Percentiles rank a stretch among this genome's conserved stretches.
These are phyloP conservation scores for Coemansia sp. DNA, from an alignment of 192 early-diverging fungal genomes.

Conservation along the genomic window DNA sequence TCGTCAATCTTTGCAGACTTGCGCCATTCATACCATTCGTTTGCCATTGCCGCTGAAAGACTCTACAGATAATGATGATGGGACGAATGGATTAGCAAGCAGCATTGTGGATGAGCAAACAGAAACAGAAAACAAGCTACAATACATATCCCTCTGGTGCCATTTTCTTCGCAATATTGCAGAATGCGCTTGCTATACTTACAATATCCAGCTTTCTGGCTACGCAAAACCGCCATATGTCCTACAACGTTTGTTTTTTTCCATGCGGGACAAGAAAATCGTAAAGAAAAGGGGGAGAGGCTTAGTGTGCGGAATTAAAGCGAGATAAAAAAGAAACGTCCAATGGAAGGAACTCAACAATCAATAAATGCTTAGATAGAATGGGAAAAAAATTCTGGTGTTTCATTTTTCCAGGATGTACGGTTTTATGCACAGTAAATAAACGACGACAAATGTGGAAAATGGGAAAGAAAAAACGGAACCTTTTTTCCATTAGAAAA, in stretches of 20 bases:
- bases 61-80: conserved; percentile 39
- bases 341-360: conserved; percentile 2
- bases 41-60: conserved; percentile 61
- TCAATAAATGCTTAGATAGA: conserved; percentile 4
- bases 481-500: too few species aligned
- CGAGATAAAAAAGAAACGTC: neutral
- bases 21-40: conserved; percentile 65
- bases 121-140: neutral
- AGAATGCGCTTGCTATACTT: conserved; percentile 29
- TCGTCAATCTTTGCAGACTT: conserved; percentile 59
- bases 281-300: neutral
- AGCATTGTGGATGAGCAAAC: too few species aligned
- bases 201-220: conserved; percentile 65
- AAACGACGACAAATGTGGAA: too few species aligned
- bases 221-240: conserved; percentile 61
- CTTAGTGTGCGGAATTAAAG: conserved; percentile 1
- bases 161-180: neutral
- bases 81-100: too few species aligned
- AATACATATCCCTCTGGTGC: neutral
- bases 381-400: neutral
- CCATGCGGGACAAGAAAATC: neutral
- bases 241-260: conserved; percentile 33
- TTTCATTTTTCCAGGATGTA: neutral
- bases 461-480: too few species aligned
- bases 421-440: neutral